A percentile compares a stretch with the other conserved stretches of the same genome.
Conservation (phyloP, 352 stramenopile genomes). For the Phytophthora vignae region DNA sequence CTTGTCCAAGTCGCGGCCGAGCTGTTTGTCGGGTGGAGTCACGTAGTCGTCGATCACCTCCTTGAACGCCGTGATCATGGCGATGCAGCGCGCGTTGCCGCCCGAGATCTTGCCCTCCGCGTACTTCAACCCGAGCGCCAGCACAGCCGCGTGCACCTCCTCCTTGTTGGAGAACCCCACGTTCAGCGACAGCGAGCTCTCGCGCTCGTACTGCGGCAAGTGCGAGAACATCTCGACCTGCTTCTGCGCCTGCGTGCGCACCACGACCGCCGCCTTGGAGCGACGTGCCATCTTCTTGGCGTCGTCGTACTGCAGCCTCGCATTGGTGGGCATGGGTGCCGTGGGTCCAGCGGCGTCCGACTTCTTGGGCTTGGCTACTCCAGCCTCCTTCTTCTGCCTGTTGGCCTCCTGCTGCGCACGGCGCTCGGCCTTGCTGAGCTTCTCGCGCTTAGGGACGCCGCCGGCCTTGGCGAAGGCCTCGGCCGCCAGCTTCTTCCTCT, state of each 20-base stretch:
- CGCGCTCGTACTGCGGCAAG: constrained; percentile 85
- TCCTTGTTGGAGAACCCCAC: constrained; percentile 78
- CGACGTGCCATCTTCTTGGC: constrained; percentile 80
- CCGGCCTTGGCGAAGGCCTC: constrained; percentile 68
- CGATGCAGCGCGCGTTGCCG: constrained; percentile 92
- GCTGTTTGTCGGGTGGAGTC: constrained; percentile 75
- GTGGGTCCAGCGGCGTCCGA: constrained; percentile 26
- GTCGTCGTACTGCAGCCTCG: constrained; percentile 80
- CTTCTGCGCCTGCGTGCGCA: constrained; percentile 83
- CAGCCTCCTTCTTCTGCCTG: constrained; percentile 74
- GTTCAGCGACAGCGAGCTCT: constrained; percentile 79
- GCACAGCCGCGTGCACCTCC: constrained; percentile 91
- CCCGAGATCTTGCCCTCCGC: constrained; percentile 90
- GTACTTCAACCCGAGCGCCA: constrained; percentile 93
- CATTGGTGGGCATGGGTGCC: constrained; percentile 48
- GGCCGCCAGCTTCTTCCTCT: constrained; percentile 77
- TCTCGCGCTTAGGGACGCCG: constrained; percentile 67
- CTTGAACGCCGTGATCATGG: constrained; percentile 95
- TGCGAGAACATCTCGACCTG: constrained; percentile 87
- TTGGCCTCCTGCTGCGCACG: constrained; percentile 93
- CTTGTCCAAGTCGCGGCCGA: constrained; percentile 90
- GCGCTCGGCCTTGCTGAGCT: constrained; percentile 94
- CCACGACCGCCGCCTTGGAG: constrained; percentile 73
- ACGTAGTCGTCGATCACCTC: constrained; percentile 93
- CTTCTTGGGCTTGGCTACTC: constrained; percentile 53